Conservation (phyloP, 2,329 filamentous ascomycete species). For the Scedosporium minutisporum region DNA sequence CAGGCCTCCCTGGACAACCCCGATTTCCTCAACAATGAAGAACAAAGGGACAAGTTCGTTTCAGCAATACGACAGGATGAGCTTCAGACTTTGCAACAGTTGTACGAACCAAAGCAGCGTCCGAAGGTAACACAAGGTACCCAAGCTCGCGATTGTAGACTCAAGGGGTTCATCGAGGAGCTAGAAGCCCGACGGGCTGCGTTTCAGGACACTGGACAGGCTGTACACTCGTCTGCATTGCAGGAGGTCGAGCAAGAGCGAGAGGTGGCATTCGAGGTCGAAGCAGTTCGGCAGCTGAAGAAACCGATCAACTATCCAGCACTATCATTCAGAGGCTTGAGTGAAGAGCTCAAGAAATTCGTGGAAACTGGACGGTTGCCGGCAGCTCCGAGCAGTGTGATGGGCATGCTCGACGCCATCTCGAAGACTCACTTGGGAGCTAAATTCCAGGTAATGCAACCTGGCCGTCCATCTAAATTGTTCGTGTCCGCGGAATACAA, state of each 20-base stretch:
- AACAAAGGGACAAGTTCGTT: slow-evolving; percentile 23
- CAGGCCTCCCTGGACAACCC: slow-evolving; percentile 36
- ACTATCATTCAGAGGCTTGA: slow-evolving; percentile 33
- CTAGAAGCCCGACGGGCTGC: slow-evolving; percentile 18
- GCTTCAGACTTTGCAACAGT: slow-evolving; percentile 43
- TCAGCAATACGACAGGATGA: slow-evolving; percentile 33
- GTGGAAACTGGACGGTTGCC: slow-evolving; percentile 31
- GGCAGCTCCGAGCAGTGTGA: slow-evolving; percentile 18
- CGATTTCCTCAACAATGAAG: slow-evolving; percentile 24
- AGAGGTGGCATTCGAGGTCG: slow-evolving; percentile 49
- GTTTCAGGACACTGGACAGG: slow-evolving; percentile 27
- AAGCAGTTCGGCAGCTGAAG: slow-evolving; percentile 45
- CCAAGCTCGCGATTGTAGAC: slow-evolving; percentile 7
- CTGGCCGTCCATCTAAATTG: no score
- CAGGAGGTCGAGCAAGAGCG: slow-evolving; percentile 52
- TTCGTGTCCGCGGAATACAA: no score
- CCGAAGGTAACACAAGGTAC: not conserved
- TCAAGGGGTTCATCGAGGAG: slow-evolving; percentile 21
- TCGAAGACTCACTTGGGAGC: not conserved
- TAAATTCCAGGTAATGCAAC: not conserved
- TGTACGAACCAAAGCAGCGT: slow-evolving; percentile 37
- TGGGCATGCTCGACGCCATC: no score
- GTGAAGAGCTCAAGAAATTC: slow-evolving; percentile 36
- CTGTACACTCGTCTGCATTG: slow-evolving; percentile 38
- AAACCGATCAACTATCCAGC: slow-evolving; percentile 30